Percentiles rank a stretch among this genome's conserved stretches.
These are phyloP conservation scores for Gymnopilus junonius DNA, from an alignment of 768 basidiomycete species.

Conservation along the genomic window DNA sequence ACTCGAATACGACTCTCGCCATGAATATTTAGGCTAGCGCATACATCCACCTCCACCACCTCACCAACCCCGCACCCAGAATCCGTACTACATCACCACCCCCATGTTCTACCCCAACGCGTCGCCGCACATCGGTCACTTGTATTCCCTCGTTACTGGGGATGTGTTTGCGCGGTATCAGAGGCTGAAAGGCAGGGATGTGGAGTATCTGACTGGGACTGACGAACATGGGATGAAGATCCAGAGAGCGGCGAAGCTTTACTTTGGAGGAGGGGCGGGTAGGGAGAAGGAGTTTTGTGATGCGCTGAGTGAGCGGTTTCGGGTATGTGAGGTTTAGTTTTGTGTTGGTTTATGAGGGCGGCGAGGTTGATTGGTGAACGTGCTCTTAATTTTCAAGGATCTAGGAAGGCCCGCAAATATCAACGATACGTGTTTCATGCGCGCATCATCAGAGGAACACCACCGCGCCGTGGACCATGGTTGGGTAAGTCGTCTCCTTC, in stretches of 20 bases:
- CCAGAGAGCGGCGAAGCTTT: slow-evolving; percentile 68
- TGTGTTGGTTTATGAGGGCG: neutral
- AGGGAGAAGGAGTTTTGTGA: slow-evolving; percentile 75
- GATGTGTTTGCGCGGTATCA: slow-evolving; percentile 82
- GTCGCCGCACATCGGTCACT: slow-evolving; percentile 91
- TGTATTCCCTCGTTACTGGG: slow-evolving; percentile 79
- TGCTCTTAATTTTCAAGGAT: slow-evolving; percentile 44
- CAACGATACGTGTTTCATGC: slow-evolving; percentile 74
- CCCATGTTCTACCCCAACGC: slow-evolving; percentile 97
- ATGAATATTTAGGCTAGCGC: no score
- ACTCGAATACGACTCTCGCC: neutral
- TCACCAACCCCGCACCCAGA: slow-evolving; percentile 23
- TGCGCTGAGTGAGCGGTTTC: slow-evolving; percentile 68
- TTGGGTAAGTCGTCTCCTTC: slow-evolving; percentile 64
- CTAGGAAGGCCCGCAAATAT: slow-evolving; percentile 67
- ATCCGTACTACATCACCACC: slow-evolving; percentile 86
- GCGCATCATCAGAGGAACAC: slow-evolving; percentile 75
- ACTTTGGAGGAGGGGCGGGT: slow-evolving; percentile 42
- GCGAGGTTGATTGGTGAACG: neutral
- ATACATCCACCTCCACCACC: neutral
- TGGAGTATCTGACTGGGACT: slow-evolving; percentile 78
- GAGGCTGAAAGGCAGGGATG: slow-evolving; percentile 52
- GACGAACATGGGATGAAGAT: slow-evolving; percentile 95
- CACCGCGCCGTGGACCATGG: slow-evolving; percentile 68
- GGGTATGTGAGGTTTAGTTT: slow-evolving; percentile 51